These are phyloP conservation scores for Citrus unshiu DNA, from an alignment of 345 rosid genomes.

Conservation along the genomic window DNA sequence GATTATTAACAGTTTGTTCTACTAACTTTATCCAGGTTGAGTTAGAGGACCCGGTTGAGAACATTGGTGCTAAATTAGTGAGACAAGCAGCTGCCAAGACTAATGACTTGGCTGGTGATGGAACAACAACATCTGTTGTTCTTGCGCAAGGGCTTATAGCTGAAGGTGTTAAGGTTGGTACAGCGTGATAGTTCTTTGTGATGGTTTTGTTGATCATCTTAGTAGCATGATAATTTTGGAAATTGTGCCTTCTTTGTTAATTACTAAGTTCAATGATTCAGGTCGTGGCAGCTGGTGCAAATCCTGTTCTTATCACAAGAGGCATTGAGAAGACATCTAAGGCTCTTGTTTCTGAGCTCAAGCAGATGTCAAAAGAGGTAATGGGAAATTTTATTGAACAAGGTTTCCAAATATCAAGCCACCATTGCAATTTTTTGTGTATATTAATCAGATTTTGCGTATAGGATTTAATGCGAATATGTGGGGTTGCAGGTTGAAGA, in stretches of 20 bases:
- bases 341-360: slow-evolving; percentile 80
- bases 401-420: background rate
- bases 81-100: slow-evolving; percentile 99
- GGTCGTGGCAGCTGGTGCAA: slow-evolving; percentile 99
- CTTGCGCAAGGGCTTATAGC: slow-evolving; percentile 97
- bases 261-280: slow-evolving; percentile 17
- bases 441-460: background rate
- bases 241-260: background rate
- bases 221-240: background rate
- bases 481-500: slow-evolving; percentile 76
- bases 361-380: slow-evolving; percentile 87
- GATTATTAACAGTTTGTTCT: background rate
- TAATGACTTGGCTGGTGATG: slow-evolving; percentile 98
- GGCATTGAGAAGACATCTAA: slow-evolving; percentile 94
- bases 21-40: slow-evolving; percentile 55
- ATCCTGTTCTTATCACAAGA: slow-evolving; percentile 89
- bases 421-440: background rate
- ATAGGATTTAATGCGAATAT: background rate
- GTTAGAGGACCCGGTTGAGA: slow-evolving; percentile 97
- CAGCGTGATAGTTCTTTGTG: background rate
- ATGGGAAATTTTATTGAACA: background rate
- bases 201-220: background rate
- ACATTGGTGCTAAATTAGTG: slow-evolving; percentile 94
- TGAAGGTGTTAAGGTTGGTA: slow-evolving; percentile 89
- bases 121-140: slow-evolving; percentile 97